Base-by-base conservation (phyloP, 164 flowering plant genomes). In the Aristolochia californica region DNA sequence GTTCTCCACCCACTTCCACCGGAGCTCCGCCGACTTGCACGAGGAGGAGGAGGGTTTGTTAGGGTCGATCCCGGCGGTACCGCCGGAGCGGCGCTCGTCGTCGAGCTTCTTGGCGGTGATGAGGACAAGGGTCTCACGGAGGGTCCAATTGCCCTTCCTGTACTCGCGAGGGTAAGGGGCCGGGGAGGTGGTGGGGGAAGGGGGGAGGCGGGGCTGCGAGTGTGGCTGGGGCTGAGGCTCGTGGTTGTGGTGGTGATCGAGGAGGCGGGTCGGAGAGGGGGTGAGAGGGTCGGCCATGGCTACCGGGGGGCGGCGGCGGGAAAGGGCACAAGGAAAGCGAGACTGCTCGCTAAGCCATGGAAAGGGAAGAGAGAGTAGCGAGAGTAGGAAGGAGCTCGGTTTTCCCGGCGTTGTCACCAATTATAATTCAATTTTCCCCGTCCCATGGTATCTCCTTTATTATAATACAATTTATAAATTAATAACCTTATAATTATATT, bases 1-100 rank as follows among this genome's bases (percentile, higher is more conserved):
- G 66, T 76, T 66, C 66, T 76, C 79, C 18, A 76, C 76, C 73
- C 76, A 70, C 53, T 76, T 76, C 79, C 79, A 76, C 40, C 77
- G 68, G 5, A 73, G 79, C 66, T 68, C 76, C 9, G 73, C 77
- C 8, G 69, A 54, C 30, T 65, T 48, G 48, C 45, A 30, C 40
- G 40, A 63, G 74, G 13, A 57, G 68, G n/a, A 72, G 62, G 72
- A 55, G 62, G 70, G 54, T 21, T 34, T 45, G 25, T 69, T 58
- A 25, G 40, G 48, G 24, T n/a, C 12, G 4, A 61, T 57, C 14
- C 24, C 60, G 11, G 56, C 61, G 5, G n/a, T n/a, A n/a, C 50
- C 65, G 38, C 23, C 13, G 73, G 66, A 2, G 48, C 57, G 45
- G 10, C 15, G 12, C 68, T 63, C 74, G 14, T 55, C 64, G 71